Evolutionary conservation across 495 filamentous ascomycete species (phyloP).

Genomic region (Hyphodiscus hymeniophilus): DNA sequence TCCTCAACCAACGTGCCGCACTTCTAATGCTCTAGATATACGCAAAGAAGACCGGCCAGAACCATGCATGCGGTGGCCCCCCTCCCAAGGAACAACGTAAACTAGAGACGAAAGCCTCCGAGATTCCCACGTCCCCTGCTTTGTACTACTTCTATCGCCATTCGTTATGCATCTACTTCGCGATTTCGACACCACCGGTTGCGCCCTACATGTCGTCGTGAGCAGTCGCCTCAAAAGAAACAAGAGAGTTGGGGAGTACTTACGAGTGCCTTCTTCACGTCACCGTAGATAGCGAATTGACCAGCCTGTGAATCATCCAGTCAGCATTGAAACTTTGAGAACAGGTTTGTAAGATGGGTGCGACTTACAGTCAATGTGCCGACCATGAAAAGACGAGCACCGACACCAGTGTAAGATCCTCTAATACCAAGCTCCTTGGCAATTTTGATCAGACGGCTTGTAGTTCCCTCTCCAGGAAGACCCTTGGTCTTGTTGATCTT

Average conservation of each 20-base stretch:
- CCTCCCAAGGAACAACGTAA: conserved; percentile 4
- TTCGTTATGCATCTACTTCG: conserved; percentile 16
- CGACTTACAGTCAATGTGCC: conserved; percentile 19
- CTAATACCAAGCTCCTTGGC: conserved; percentile 85
- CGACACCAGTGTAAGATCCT: conserved; percentile 86
- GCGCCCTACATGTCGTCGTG: conserved; percentile 43
- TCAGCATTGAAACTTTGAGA: neutral
- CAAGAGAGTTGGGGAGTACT: neutral
- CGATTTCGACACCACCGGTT: conserved; percentile 72
- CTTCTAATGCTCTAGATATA: conserved; percentile 17
- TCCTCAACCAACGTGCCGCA: conserved; percentile 5
- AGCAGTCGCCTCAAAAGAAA: neutral
- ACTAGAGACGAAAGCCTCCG: neutral
- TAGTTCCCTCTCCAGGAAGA: conserved; percentile 89
- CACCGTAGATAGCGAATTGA: conserved; percentile 97
- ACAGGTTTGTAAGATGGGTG: neutral
- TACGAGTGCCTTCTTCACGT: conserved; percentile 46
- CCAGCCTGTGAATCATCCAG: conserved; percentile 39
- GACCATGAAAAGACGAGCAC: conserved; percentile 83
- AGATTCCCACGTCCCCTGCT: neutral
- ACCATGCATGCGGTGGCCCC: conserved; percentile 11
- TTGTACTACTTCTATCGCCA: neutral
- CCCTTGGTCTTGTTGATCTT: conserved; percentile 99
- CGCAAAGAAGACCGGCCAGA: conserved; percentile 12
- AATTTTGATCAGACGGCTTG: conserved; percentile 89